Evolutionary conservation across 805 yeast genomes (phyloP), one percentile per base, ranked within the genome.

Genomic region (Saccharomyces paradoxus): DNA sequence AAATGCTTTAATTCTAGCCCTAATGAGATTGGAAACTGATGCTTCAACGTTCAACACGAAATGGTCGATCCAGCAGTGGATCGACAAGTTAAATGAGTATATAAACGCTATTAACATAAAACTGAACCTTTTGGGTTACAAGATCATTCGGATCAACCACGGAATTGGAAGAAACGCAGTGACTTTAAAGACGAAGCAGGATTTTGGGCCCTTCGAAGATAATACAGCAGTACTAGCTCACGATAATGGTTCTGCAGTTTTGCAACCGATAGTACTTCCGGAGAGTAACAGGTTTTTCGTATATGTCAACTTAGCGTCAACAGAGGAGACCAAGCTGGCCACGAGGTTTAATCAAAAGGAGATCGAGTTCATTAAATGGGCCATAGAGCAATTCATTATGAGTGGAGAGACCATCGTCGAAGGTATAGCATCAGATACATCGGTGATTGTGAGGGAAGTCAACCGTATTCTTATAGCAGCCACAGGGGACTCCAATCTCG

Each of bases 291-390:
- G 60, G 46, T 66, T 58, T 50, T 67, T 64, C 46, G 64, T 66
- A 21, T 67, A 67, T 48, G 55, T 62, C 4, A 68, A 69, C 53
- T 28, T 53, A 10, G 58, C 51, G 29, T 60, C 64, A 13, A 61
- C 58, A 17, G 63, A 59, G 1, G 68, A 66, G 46, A 60, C 67
- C 2, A 60, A 62, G 54, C 31, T 65, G n/a, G 70, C 71, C 4
- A 67, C 72, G 0, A 50, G 58, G 31, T 64, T 65, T 55, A 56
- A 57, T 9, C 55, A 57, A 7, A 60, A 57, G 22, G 72, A 69
- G 51, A 59, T 68, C 8, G 62, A 59, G 22, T 69, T 62, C 51
- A 57, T 68, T 47, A 66, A 68, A 51, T 65, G 64, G 63, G 52
- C 62, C 24, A 53, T 69, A n/a, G 61, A 60, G 21, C 53, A 56